Base-by-base conservation (phyloP, 1,139 yeast species). In the Hansenula lynferdii region DNA sequence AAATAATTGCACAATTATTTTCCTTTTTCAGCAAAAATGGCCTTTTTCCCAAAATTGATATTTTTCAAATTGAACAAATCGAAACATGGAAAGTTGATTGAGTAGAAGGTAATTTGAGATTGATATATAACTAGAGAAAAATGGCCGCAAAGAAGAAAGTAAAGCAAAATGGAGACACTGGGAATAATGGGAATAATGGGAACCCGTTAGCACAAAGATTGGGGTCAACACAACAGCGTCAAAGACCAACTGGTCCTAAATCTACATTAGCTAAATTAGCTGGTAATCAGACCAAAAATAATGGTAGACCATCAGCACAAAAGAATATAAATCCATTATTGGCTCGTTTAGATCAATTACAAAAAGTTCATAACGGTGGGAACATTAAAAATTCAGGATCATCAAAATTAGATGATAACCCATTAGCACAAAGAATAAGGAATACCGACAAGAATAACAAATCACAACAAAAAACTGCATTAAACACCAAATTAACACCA, bases 381-480 rank as follows among this genome's bases (percentile, higher is more conserved):
- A n/a, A n/a, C 16, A 6, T 4, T 8, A 9, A 7, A n/a, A 8
- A n/a, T n/a, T n/a, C n/a, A 5, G 16, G 5, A 22, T 22, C 20
- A 27, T 5, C 9, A 26, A 14, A 19, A 6, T 19, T 10, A 9
- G 18, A 21, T 21, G 35, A 25, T 2, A 27, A 28, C 11, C 31
- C 32, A n/a, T 15, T 31, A 17, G 36, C 29, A 10, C 40, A 42
- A 34, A 39, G 45, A 35, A 42, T 42, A 37, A 23, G 34, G 29
- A 30, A 14, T 18, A 11, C 10, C 3, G 18, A 31, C 9, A 17
- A 24, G 15, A 19, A 10, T 24, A 23, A n/a, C n/a, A 31, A 17
- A 16, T 20, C 20, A 26, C 16, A 24, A 20, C 34, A 31, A 20
- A 30, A n/a, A n/a, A n/a, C 39, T 21, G n/a, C 29, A 31, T n/a